These are phyloP conservation scores for Trypanosoma cruzi DNA, from an alignment of 208 protist species.

Conservation along the genomic window DNA sequence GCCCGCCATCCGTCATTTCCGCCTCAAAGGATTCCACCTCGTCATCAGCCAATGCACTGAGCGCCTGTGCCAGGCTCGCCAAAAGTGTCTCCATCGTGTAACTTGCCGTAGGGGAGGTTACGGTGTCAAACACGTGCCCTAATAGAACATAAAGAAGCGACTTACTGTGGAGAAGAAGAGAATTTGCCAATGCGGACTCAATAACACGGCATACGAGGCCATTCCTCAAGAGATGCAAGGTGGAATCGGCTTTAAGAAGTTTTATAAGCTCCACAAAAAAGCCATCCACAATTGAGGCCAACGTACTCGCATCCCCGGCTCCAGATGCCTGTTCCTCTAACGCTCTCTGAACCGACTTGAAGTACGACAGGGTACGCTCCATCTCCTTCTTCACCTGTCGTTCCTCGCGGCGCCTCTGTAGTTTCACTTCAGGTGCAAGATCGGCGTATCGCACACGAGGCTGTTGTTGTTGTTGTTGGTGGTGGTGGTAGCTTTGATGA, in stretches of 20 bases:
- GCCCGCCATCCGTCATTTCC: slow-evolving; percentile 65
- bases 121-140: slow-evolving; percentile 65
- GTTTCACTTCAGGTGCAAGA: slow-evolving; percentile 61
- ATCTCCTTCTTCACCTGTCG: slow-evolving; percentile 87
- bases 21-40: slow-evolving; percentile 40
- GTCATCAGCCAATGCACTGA: slow-evolving; percentile 49
- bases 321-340: slow-evolving; percentile 64
- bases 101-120: slow-evolving; percentile 84
- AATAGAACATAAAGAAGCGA: slow-evolving; percentile 85
- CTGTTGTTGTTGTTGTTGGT: not conserved
- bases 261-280: slow-evolving; percentile 91
- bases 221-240: slow-evolving; percentile 80
- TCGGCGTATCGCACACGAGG: slow-evolving; percentile 76
- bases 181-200: slow-evolving; percentile 73
- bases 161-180: slow-evolving; percentile 83
- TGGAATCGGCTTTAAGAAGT: slow-evolving; percentile 70
- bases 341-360: slow-evolving; percentile 74
- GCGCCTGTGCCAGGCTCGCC: slow-evolving; percentile 59
- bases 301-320: slow-evolving; percentile 44
- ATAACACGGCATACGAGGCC: slow-evolving; percentile 82
- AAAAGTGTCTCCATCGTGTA: slow-evolving; percentile 83
- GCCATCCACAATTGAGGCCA: slow-evolving; percentile 80
- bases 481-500: not conserved
- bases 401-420: slow-evolving; percentile 71
- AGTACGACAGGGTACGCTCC: slow-evolving; percentile 85